Percentiles rank a stretch among this genome's conserved stretches.
These are phyloP conservation scores for Purpureocillium lavendulum DNA, from an alignment of 2,329 filamentous ascomycete species.

Conservation along the genomic window DNA sequence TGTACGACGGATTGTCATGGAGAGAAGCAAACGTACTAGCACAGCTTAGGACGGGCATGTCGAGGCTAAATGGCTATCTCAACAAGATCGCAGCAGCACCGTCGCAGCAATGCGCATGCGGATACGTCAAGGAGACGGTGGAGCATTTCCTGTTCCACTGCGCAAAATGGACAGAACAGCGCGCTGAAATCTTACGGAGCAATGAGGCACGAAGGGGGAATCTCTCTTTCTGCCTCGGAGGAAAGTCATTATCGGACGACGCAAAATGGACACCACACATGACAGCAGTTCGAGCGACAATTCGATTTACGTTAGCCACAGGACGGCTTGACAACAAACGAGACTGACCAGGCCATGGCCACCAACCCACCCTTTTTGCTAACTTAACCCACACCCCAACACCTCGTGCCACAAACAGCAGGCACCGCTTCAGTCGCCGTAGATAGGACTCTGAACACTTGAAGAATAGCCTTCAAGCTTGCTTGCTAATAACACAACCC, in stretches of 20 bases:
- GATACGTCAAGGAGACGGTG: conserved; percentile 8
- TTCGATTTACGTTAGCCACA: conserved; percentile 20
- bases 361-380: conserved; percentile 2
- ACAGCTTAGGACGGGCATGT: conserved; percentile 11
- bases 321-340: conserved; percentile 11
- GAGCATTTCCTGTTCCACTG: conserved; percentile 11
- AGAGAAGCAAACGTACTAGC: conserved; percentile 11
- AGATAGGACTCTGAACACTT: conserved; percentile 11
- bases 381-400: conserved; percentile 1
- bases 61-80: conserved; percentile 9
- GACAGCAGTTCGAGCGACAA: conserved; percentile 16
- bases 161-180: conserved; percentile 5
- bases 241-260: conserved; percentile 13
- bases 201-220: conserved; percentile 7
- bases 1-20: conserved; percentile 11
- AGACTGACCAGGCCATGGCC: conserved; percentile 2
- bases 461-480: conserved; percentile 9
- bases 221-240: conserved; percentile 10
- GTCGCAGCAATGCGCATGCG: conserved; percentile 8
- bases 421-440: conserved; percentile 8
- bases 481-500: conserved; percentile 4
- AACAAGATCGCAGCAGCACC: conserved; percentile 5
- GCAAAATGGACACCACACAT: conserved; percentile 19
- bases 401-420: conserved; percentile 1
- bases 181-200: conserved; percentile 6